Conservation (phyloP, 2,329 filamentous ascomycete genomes). For the Lasiodiplodia hormozganensis region DNA sequence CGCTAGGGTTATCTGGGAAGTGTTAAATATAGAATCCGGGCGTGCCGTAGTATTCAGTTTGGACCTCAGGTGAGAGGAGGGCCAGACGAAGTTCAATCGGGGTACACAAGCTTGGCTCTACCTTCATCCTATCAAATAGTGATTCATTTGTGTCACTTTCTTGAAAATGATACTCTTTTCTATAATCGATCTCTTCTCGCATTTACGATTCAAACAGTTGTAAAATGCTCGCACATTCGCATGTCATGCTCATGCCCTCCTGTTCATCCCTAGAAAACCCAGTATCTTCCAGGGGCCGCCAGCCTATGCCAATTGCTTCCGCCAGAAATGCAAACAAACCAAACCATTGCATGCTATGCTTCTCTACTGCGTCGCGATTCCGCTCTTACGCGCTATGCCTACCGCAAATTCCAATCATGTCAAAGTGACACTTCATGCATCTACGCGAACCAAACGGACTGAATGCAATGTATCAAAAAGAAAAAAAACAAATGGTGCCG, state of each 20-base stretch:
- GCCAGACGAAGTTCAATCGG: not conserved
- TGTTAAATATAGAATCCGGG: too few species aligned
- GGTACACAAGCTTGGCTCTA: too few species aligned
- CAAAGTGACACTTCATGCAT: not conserved
- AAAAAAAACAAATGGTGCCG: not conserved
- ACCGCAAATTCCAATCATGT: not conserved
- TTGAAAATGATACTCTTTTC: not conserved
- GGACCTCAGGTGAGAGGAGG: too few species aligned
- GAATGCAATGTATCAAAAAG: not conserved
- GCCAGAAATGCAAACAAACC: not conserved
- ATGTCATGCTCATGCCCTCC: too few species aligned
- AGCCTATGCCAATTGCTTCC: not conserved
- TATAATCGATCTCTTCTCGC: not conserved
- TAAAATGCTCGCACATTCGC: not conserved
- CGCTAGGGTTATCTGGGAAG: too few species aligned
- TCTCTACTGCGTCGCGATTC: not conserved
- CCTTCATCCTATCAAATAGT: not conserved
- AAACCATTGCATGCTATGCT: slow-evolving; percentile 10
- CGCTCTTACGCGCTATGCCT: not conserved
- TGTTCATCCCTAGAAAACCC: not conserved
- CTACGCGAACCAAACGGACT: not conserved
- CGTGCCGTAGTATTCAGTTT: too few species aligned
- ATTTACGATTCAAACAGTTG: not conserved
- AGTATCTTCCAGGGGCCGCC: not conserved
- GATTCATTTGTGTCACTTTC: not conserved